A percentile compares a stretch with the other conserved stretches of the same genome.
phyloP scores from a whole-genome alignment of 2,329 filamentous ascomycete species.

The Neofusicoccum ribis region DNA sequence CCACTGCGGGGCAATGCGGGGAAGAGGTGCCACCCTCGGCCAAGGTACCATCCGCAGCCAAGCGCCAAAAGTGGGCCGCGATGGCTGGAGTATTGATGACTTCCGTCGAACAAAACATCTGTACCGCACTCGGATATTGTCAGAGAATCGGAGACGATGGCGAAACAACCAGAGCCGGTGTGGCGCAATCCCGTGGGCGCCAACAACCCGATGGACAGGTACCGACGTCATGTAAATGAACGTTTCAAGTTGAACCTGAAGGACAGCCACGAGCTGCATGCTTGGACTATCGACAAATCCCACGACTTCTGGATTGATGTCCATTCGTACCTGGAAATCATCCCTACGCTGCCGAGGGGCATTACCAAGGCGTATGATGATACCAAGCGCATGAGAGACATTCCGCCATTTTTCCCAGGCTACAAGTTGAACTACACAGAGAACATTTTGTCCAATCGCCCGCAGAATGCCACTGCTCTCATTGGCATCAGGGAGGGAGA shows the following conservation, averaged over 20 bases:
- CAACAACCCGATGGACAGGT: conserved; percentile 31
- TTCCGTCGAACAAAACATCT: too few species aligned
- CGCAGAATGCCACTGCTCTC: conserved; percentile 37
- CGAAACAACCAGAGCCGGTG: conserved; percentile 17
- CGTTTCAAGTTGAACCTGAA: conserved; percentile 25
- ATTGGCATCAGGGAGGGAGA: conserved; percentile 43
- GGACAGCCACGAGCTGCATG: conserved; percentile 39
- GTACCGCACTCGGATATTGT: too few species aligned
- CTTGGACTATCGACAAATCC: conserved; percentile 41
- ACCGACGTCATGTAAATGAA: conserved; percentile 33
- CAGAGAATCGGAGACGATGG: background rate
- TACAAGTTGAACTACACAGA: conserved; percentile 43
- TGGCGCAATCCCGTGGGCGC: conserved; percentile 27
- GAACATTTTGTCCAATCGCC: conserved; percentile 41
- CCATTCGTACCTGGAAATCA: conserved; percentile 41
- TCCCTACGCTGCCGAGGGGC: conserved; percentile 34
- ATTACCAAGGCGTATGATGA: conserved; percentile 41
- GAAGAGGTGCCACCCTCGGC: background rate
- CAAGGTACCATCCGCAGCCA: background rate
- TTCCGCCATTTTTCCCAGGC: conserved; percentile 37
- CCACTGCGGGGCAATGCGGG: conserved; percentile 3
- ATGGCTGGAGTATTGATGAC: background rate
- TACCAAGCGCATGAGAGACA: conserved; percentile 30
- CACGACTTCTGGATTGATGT: conserved; percentile 48
- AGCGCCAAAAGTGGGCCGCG: background rate